Conservation (phyloP, 2,329 filamentous ascomycete species). For the Zymoseptoria tritici region DNA sequence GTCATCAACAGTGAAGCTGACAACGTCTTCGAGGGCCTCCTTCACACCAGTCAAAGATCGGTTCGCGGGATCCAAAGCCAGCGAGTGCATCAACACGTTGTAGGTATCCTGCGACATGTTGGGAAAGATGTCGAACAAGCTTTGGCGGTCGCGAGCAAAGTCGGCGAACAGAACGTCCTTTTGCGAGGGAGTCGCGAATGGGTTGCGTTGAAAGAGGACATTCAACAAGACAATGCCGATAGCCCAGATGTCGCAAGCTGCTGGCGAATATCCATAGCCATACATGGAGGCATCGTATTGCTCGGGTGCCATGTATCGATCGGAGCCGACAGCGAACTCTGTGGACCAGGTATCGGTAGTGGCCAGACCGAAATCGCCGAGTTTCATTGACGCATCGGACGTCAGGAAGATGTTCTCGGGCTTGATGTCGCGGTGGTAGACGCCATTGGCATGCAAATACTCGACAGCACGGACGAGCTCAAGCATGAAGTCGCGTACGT, state of each 20-base stretch:
- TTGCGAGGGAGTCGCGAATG: constrained; percentile 83
- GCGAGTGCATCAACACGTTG: constrained; percentile 81
- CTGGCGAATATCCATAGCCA: constrained; percentile 72
- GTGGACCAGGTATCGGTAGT: constrained; percentile 85
- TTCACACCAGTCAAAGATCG: constrained; percentile 73
- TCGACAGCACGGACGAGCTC: constrained; percentile 84
- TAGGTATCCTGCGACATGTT: constrained; percentile 98
- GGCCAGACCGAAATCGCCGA: constrained; percentile 91
- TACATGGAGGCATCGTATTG: constrained; percentile 84
- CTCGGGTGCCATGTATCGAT: constrained; percentile 98
- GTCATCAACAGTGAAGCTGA: constrained; percentile 90
- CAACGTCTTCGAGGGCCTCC: constrained; percentile 66
- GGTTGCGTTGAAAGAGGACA: constrained; percentile 92
- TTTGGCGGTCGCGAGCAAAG: constrained; percentile 88
- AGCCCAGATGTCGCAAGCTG: constrained; percentile 92
- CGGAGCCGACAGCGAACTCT: constrained; percentile 90
- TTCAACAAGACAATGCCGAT: constrained; percentile 95
- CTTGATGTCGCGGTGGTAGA: constrained; percentile 98
- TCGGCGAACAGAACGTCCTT: constrained; percentile 90
- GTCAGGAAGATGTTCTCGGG: constrained; percentile 98
- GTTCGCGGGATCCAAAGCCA: constrained; percentile 85
- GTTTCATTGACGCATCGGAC: constrained; percentile 80
- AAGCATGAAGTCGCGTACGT: constrained; percentile 95
- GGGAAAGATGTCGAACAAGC: constrained; percentile 94
- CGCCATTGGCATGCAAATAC: constrained; percentile 81